Evolutionary conservation across 306 rosid genomes (phyloP).

Genomic region (Mimosa pudica): DNA sequence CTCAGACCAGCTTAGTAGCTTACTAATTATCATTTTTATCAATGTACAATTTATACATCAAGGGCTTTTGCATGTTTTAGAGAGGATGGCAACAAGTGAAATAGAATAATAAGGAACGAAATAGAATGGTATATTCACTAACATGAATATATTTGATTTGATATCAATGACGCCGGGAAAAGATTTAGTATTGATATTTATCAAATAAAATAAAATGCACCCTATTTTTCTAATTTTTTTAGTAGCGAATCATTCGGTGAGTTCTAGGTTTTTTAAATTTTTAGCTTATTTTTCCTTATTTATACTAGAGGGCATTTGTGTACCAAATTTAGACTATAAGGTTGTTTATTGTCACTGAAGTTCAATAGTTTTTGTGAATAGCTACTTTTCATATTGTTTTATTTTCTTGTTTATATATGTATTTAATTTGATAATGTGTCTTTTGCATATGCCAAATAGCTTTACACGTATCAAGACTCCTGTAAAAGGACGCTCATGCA

Average conservation of each 20-base stretch:
- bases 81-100: neutral
- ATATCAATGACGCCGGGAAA: neutral
- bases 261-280: conserved; percentile 20
- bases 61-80: neutral
- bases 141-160: neutral
- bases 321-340: conserved; percentile 16
- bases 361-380: conserved; percentile 6
- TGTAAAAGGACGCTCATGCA: conserved; percentile 87
- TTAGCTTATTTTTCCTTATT: conserved; percentile 15
- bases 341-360: conserved; percentile 24
- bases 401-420: neutral
- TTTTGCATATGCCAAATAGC: conserved; percentile 54
- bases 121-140: neutral
- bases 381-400: neutral
- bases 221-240: neutral
- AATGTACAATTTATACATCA: neutral
- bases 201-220: neutral
- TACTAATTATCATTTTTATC: neutral
- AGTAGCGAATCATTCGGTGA: conserved; percentile 6
- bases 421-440: conserved; percentile 30
- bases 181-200: neutral
- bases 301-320: conserved; percentile 23
- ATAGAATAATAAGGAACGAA: neutral
- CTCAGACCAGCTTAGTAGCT: neutral
- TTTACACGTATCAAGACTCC: conserved; percentile 74